A percentile compares a stretch with the other conserved stretches of the same genome.
phyloP scores from a whole-genome alignment of 805 yeast genomes.

The Starmerella etchellsii region DNA sequence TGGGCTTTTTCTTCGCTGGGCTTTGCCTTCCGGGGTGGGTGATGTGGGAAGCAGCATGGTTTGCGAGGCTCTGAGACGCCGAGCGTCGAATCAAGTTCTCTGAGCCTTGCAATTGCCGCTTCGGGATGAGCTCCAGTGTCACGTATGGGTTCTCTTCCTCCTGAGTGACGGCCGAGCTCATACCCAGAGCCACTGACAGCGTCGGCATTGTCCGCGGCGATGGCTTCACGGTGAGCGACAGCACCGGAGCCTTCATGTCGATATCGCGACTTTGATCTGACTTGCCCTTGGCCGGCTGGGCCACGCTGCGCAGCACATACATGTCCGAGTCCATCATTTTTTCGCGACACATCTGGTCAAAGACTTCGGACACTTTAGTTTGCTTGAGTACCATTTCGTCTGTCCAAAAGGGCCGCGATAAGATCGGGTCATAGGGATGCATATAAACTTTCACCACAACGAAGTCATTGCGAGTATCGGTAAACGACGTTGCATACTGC shows the following conservation, averaged over 20 bases:
- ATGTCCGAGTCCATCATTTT: conserved; percentile 24
- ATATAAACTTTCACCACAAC: conserved; percentile 21
- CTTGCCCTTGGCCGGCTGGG: conserved; percentile 1
- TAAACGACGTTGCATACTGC: neutral
- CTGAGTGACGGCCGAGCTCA: neutral
- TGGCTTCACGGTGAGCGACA: neutral
- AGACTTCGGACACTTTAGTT: conserved; percentile 18
- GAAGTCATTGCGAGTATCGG: neutral
- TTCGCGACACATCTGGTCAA: conserved; percentile 25
- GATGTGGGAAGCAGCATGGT: neutral
- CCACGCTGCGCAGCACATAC: conserved; percentile 26
- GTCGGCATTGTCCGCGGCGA: neutral
- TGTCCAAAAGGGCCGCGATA: conserved; percentile 23
- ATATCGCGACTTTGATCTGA: neutral
- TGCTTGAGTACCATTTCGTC: conserved; percentile 18
- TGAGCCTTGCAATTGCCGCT: neutral
- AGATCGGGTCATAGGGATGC: conserved; percentile 26
- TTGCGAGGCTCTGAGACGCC: neutral
- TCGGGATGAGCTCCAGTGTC: neutral
- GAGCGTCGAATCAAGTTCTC: neutral
- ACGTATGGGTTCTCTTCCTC: neutral
- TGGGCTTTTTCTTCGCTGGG: neutral
- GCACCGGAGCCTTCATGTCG: conserved; percentile 1
- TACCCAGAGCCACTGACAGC: neutral
- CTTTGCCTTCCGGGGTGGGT: neutral